Conservation (phyloP, 2,329 filamentous ascomycete genomes). For the Botrytis porri region DNA sequence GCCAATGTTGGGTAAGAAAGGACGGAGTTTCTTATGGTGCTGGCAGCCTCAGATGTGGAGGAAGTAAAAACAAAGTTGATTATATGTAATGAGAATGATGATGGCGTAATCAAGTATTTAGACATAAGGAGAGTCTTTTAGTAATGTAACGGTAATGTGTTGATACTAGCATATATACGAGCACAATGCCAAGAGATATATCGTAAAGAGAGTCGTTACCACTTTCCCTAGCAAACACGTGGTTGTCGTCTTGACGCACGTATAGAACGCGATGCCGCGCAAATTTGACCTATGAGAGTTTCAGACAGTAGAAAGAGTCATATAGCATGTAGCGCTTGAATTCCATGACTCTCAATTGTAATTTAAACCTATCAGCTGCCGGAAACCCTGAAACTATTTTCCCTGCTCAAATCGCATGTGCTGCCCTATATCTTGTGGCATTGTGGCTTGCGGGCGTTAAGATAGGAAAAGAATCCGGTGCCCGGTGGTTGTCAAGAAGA, state of each 20-base stretch:
- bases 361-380: background rate
- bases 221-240: background rate
- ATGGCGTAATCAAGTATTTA: background rate
- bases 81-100: background rate
- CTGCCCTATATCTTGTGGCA: conserved; percentile 11
- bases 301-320: background rate
- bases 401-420: conserved; percentile 1
- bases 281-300: background rate
- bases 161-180: background rate
- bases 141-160: background rate
- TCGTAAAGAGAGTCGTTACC: background rate
- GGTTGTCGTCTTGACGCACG: background rate
- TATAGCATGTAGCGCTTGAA: background rate
- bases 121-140: no score
- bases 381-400: background rate
- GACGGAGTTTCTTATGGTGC: background rate
- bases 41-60: background rate
- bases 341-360: background rate
- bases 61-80: background rate
- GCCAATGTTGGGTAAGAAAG: background rate
- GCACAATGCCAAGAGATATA: background rate
- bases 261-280: background rate
- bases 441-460: conserved; percentile 1
- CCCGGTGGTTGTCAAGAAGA: background rate
- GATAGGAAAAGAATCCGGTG: background rate